Evolutionary conservation across 163 green algal species (phyloP).

Genomic region (Chlorella variabilis): DNA sequence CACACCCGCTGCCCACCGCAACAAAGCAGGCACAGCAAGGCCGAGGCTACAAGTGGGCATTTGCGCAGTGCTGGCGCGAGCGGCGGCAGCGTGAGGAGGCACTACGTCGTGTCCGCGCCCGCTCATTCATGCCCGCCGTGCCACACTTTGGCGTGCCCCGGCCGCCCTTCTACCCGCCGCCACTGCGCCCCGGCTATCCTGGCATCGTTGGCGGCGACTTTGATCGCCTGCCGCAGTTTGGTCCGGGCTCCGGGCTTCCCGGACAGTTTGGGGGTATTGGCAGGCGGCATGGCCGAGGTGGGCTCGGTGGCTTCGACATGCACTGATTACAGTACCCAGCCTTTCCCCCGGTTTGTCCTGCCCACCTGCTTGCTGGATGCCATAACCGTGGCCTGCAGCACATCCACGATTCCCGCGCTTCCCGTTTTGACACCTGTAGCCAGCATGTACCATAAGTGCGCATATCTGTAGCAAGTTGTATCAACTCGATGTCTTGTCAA

Average conservation of each 20-base stretch:
- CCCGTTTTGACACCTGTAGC: no score
- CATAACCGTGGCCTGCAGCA: slow-evolving; percentile 89
- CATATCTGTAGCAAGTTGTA: no score
- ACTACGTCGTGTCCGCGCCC: neutral
- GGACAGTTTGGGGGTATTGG: neutral
- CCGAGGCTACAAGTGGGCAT: slow-evolving; percentile 48
- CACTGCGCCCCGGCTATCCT: neutral
- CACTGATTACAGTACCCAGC: neutral
- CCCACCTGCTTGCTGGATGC: slow-evolving; percentile 73
- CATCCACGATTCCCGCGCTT: no score
- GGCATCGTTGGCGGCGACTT: slow-evolving; percentile 47
- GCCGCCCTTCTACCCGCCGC: slow-evolving; percentile 39
- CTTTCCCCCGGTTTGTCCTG: no score
- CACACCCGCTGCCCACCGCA: no score
- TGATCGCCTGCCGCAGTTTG: slow-evolving; percentile 39
- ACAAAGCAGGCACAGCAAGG: neutral
- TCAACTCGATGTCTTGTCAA: no score
- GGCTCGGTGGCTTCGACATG: neutral
- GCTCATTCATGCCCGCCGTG: neutral
- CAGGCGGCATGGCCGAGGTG: neutral
- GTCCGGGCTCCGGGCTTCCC: neutral
- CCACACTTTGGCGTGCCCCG: slow-evolving; percentile 17
- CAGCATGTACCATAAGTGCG: no score
- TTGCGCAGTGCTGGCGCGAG: slow-evolving; percentile 10
- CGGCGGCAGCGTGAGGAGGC: slow-evolving; percentile 27